Conservation (phyloP, 1,139 yeast genomes). For the Suhomyces bribrorum region DNA sequence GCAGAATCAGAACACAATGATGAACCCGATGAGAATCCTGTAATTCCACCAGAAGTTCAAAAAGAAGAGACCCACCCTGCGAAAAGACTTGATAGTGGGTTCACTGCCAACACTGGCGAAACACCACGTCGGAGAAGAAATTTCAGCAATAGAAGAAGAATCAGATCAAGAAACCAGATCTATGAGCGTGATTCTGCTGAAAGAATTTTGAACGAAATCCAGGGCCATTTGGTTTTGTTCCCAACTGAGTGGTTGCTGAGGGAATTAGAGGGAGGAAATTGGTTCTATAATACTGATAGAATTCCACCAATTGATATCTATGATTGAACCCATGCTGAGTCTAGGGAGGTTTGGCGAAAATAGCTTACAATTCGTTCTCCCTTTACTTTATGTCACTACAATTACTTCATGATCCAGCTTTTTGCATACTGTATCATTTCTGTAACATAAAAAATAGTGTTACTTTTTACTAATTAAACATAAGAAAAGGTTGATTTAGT, state of each 20-base stretch:
- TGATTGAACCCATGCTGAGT: slow-evolving; percentile 53
- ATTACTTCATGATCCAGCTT: too few relatives aligned
- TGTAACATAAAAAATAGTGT: too few relatives aligned
- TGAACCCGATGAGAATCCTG: slow-evolving; percentile 9
- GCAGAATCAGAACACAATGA: slow-evolving; percentile 6
- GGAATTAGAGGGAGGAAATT: slow-evolving; percentile 86
- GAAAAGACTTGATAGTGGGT: slow-evolving; percentile 5
- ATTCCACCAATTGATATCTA: slow-evolving; percentile 94
- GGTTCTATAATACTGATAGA: slow-evolving; percentile 94
- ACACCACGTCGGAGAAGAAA: slow-evolving; percentile 22
- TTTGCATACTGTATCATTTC: too few relatives aligned
- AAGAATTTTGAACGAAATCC: slow-evolving; percentile 67
- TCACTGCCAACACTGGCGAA: slow-evolving; percentile 3
- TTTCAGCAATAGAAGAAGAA: slow-evolving; percentile 41
- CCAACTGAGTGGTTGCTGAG: slow-evolving; percentile 89
- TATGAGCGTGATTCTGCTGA: slow-evolving; percentile 80
- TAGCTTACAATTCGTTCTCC: too few relatives aligned
- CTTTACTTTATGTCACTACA: too few relatives aligned
- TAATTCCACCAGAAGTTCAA: slow-evolving; percentile 4
- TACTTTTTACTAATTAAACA: too few relatives aligned
- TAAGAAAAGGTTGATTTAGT: too few relatives aligned
- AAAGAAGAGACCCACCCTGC: neutral
- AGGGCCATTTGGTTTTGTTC: slow-evolving; percentile 86
- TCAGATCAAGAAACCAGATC: slow-evolving; percentile 53
- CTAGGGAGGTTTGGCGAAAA: too few relatives aligned